Percentiles rank a stretch among this genome's conserved stretches.
These are phyloP conservation scores for Dillenia turbinata DNA, from an alignment of 164 flowering plant species.

Conservation along the genomic window DNA sequence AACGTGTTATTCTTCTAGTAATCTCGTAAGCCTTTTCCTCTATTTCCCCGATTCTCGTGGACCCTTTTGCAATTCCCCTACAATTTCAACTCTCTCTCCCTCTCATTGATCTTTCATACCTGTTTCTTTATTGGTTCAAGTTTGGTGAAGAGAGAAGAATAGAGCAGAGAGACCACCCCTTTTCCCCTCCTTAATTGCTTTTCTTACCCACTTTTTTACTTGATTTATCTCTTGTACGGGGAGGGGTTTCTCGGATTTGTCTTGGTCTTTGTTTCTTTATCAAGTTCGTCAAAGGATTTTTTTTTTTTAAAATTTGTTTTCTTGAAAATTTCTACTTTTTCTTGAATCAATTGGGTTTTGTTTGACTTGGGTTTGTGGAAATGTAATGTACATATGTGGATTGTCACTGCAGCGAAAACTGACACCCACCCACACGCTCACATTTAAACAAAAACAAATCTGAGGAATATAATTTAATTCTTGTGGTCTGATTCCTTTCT, in stretches of 20 bases:
- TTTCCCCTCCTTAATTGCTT: no score
- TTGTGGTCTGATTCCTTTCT: neutral
- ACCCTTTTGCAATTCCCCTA: neutral
- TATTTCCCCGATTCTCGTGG: neutral
- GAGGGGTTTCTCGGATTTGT: no score
- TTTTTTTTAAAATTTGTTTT: no score
- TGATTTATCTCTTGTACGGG: no score
- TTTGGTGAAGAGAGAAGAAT: conserved; percentile 5
- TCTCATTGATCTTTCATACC: neutral
- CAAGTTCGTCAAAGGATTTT: no score
- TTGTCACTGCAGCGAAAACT: no score
- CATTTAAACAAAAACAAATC: conserved; percentile 18
- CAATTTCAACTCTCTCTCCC: neutral
- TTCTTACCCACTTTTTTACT: no score
- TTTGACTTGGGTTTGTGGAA: no score
- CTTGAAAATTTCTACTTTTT: no score
- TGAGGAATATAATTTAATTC: conserved; percentile 20
- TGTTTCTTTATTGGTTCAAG: conserved; percentile 19
- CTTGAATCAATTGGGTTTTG: no score
- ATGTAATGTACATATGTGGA: no score
- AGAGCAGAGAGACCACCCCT: conserved; percentile 8
- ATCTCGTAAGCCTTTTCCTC: conserved; percentile 1
- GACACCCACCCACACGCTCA: conserved; percentile 2
- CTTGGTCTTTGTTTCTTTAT: no score
- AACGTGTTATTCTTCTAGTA: conserved; percentile 8